Conservation (phyloP, 495 filamentous ascomycete genomes). For the Xylaria palmicola region DNA sequence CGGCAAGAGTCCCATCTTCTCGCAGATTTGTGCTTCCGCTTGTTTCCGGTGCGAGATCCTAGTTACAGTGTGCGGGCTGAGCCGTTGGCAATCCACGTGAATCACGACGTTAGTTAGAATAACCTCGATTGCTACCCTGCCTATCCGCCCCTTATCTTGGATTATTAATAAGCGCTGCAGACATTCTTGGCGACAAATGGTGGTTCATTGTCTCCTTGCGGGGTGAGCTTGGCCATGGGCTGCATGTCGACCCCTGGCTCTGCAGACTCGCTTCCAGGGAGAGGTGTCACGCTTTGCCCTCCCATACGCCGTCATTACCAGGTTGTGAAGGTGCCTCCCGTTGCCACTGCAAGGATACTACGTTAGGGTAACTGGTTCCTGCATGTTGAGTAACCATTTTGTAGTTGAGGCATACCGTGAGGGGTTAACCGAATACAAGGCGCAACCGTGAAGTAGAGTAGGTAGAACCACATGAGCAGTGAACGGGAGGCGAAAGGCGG, state of each 20-base stretch:
- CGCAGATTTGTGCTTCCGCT: neutral
- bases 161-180: slow-evolving; percentile 1
- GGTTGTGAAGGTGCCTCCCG: neutral
- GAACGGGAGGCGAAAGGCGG: neutral
- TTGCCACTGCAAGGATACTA: neutral
- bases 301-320: neutral
- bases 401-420: neutral
- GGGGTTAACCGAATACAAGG: no score
- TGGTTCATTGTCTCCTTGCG: neutral
- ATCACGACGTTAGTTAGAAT: neutral
- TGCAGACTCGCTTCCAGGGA: slow-evolving; percentile 13
- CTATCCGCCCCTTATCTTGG: neutral
- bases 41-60: neutral
- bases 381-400: slow-evolving; percentile 5
- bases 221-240: slow-evolving; percentile 4
- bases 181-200: slow-evolving; percentile 1
- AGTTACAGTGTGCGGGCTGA: slow-evolving; percentile 4
- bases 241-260: slow-evolving; percentile 7
- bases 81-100: slow-evolving; percentile 4
- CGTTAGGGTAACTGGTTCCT: slow-evolving; percentile 3
- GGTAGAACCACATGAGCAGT: neutral
- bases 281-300: neutral
- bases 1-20: neutral
- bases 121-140: neutral
- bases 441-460: neutral